phyloP scores from a whole-genome alignment of 352 stramenopile species.

The Phytophthora sojae region DNA sequence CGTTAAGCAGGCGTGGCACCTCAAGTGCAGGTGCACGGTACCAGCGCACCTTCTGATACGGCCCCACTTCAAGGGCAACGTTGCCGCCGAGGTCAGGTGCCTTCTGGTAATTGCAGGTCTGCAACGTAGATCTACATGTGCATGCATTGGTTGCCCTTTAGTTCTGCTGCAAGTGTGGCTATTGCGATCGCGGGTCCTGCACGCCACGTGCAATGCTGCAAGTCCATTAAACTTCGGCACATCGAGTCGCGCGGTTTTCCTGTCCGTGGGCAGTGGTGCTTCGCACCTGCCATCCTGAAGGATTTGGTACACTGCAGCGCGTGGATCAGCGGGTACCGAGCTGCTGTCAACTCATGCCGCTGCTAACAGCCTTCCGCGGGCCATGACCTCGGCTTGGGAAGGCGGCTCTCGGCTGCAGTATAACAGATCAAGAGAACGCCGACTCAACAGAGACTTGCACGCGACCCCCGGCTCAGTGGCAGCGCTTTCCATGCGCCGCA shows the following conservation, averaged over 20 bases:
- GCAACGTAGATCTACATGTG: background rate
- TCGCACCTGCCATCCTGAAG: background rate
- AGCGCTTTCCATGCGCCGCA: conserved; percentile 26
- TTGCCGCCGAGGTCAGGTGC: background rate
- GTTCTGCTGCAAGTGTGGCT: background rate
- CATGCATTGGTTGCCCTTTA: background rate
- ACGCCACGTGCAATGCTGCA: too few relatives aligned
- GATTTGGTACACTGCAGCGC: background rate
- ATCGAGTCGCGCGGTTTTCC: background rate
- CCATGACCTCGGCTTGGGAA: background rate
- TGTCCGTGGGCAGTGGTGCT: background rate
- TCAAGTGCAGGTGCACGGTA: conserved; percentile 27
- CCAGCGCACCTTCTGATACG: conserved; percentile 16
- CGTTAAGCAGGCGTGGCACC: background rate
- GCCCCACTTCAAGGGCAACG: conserved; percentile 17
- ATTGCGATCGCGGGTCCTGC: background rate
- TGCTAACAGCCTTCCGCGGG: background rate
- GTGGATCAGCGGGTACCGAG: background rate
- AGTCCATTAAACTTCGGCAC: background rate
- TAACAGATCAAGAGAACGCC: background rate
- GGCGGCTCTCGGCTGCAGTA: background rate
- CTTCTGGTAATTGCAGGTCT: background rate
- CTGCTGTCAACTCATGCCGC: background rate
- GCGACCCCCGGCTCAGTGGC: conserved; percentile 26
- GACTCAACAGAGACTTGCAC: background rate